These are phyloP conservation scores for Raphanus hybrid DNA, from an alignment of 441 rosid genomes.

Conservation along the genomic window DNA sequence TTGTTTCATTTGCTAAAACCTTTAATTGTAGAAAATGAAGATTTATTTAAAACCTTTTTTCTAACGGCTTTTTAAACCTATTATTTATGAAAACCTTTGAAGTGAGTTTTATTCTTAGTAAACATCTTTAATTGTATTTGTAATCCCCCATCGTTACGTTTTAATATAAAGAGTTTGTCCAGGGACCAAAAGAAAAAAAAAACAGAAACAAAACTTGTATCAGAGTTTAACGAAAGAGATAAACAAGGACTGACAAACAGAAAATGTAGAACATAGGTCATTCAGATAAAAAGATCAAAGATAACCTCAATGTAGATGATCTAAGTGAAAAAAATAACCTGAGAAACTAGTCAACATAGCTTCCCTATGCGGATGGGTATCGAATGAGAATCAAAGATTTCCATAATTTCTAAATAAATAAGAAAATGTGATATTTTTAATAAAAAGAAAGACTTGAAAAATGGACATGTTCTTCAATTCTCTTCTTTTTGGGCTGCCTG, in stretches of 20 bases:
- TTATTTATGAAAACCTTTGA: too few species aligned
- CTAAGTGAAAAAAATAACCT: background rate
- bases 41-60: too few species aligned
- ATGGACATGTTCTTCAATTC: conserved; percentile 27
- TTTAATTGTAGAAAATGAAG: too few species aligned
- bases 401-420: background rate
- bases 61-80: too few species aligned
- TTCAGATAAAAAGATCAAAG: background rate
- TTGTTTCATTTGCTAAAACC: too few species aligned
- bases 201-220: background rate
- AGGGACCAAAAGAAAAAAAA: background rate
- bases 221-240: background rate
- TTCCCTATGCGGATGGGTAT: conserved; percentile 1
- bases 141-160: background rate
- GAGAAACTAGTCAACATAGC: background rate
- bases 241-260: background rate
- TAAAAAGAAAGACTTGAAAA: background rate
- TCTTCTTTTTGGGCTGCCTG: conserved; percentile 22
- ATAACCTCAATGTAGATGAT: background rate
- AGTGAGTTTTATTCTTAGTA: background rate
- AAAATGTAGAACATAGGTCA: background rate
- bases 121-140: background rate
- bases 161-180: background rate
- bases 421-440: background rate
- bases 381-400: conserved; percentile 12